phyloP scores from a whole-genome alignment of 768 basidiomycete genomes.

The Albatrellus ellisii region DNA sequence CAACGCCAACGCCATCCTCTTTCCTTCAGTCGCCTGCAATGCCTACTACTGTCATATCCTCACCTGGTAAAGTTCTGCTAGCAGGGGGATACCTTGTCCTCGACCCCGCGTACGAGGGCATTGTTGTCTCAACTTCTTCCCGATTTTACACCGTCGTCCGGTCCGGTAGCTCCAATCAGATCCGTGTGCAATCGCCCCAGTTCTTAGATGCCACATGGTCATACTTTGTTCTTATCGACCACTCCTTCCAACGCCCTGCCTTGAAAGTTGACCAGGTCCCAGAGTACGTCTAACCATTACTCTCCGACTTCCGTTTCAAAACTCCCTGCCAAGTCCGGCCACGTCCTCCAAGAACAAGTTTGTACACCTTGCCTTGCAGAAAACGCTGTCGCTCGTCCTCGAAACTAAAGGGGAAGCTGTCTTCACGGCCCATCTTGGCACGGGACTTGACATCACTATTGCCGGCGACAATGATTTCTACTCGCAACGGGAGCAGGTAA shows the following conservation, averaged over 20 bases:
- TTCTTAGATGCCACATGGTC: slow-evolving; percentile 73
- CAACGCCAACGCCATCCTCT: too few relatives aligned
- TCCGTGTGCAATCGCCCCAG: slow-evolving; percentile 82
- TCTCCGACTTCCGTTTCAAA: neutral
- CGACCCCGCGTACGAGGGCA: slow-evolving; percentile 72
- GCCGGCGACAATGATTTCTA: slow-evolving; percentile 97
- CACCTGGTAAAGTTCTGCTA: slow-evolving; percentile 90
- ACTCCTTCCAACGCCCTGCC: slow-evolving; percentile 6
- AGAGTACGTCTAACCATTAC: slow-evolving; percentile 2
- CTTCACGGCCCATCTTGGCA: slow-evolving; percentile 29
- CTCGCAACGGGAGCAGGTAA: slow-evolving; percentile 80
- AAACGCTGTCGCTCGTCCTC: slow-evolving; percentile 52
- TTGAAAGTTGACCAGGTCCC: slow-evolving; percentile 19
- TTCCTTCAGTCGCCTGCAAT: slow-evolving; percentile 6
- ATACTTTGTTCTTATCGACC: slow-evolving; percentile 40
- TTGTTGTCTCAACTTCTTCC: slow-evolving; percentile 86
- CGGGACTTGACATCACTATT: slow-evolving; percentile 66
- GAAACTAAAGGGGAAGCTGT: slow-evolving; percentile 39
- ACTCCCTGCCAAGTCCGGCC: slow-evolving; percentile 8
- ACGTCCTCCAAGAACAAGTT: slow-evolving; percentile 69
- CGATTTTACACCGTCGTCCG: slow-evolving; percentile 81
- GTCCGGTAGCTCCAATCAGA: slow-evolving; percentile 25
- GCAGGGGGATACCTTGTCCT: slow-evolving; percentile 97
- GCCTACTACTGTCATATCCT: slow-evolving; percentile 60
- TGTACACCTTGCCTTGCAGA: slow-evolving; percentile 78